Conservation (phyloP, 306 rosid genomes). For the Carpinus fangiana region DNA sequence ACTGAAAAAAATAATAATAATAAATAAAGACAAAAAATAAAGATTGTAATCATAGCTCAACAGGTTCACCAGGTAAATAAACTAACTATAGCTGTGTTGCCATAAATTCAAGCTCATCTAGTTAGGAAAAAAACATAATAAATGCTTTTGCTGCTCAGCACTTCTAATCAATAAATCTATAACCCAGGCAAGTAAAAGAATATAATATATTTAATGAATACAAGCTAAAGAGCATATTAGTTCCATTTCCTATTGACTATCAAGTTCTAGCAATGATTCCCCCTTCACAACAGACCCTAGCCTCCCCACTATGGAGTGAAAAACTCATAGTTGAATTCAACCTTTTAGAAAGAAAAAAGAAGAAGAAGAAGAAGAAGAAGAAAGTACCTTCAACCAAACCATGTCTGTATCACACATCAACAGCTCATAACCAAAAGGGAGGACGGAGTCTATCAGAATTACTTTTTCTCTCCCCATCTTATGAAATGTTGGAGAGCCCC, state of each 20-base stretch:
- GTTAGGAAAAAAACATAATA: not conserved
- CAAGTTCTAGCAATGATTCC: no score
- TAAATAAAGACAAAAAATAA: conserved; percentile 1
- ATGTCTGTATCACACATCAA: conserved; percentile 99
- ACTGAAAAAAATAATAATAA: not conserved
- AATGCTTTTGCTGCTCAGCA: not conserved
- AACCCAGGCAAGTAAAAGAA: not conserved
- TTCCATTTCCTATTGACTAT: not conserved
- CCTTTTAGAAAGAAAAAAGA: not conserved
- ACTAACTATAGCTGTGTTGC: not conserved
- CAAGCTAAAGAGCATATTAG: not conserved
- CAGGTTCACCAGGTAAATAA: not conserved
- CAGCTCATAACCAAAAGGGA: conserved; percentile 81
- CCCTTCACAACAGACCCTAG: not conserved
- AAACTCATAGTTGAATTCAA: not conserved
- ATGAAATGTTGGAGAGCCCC: conserved; percentile 97
- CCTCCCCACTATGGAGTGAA: not conserved
- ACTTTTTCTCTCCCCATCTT: conserved; percentile 99
- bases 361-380: not conserved
- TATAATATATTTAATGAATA: not conserved
- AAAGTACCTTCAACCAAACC: conserved; percentile 94
- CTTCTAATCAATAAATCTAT: not conserved
- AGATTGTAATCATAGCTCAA: not conserved
- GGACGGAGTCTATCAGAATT: conserved; percentile 73
- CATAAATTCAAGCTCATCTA: not conserved